Evolutionary conservation across 257 asterid genomes (phyloP), one percentile per base, ranked within the genome.

Genomic region (Avicennia marina): DNA sequence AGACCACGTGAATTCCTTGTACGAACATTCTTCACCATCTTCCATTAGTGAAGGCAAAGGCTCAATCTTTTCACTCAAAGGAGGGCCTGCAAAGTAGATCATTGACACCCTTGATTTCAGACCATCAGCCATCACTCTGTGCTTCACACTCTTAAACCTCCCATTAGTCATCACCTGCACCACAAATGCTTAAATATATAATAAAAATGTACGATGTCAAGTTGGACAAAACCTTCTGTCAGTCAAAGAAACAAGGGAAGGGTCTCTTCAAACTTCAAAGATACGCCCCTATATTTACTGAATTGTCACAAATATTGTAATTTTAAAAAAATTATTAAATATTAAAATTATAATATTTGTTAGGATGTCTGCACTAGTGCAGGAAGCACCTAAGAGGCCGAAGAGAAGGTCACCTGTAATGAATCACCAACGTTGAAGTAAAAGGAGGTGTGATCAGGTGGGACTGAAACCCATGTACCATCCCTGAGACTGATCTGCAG

Each of bases 71-170:
- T 70, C 71, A 10, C 34, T 51, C 72, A 76, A 39, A 33, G 86
- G 74, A 49, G 95, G 85, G 42, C 95, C 95, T 2, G 83, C 95
- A 17, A 85, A 77, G 72, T 53, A 85, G 15, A 85, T 72, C 91
- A 85, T 85, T 2, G 95, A 85, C 49, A 82, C 69, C 32, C 95
- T 56, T 0, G 82, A 62, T 6, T 67, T 61, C 60, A 21, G 13
- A 1, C 75, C 40, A 0, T 68, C 71, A 0, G 86, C 85, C 64
- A 78, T 0, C 13, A 82, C 95, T 49, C 91, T 75, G 33, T 85
- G 95, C 74, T 76, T 85, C 12, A 81, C 84, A 42, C 94, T 84
- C 57, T 63, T 51, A 6, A 84, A 76, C 62, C 81, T 73, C 32
- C 94, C 94, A 40, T 84, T 84, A 9, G 75, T 84, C 81, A 84